A percentile compares a stretch with the other conserved stretches of the same genome.
Conservation (phyloP, 768 basidiomycete genomes). For the Tulasnella calospora region DNA sequence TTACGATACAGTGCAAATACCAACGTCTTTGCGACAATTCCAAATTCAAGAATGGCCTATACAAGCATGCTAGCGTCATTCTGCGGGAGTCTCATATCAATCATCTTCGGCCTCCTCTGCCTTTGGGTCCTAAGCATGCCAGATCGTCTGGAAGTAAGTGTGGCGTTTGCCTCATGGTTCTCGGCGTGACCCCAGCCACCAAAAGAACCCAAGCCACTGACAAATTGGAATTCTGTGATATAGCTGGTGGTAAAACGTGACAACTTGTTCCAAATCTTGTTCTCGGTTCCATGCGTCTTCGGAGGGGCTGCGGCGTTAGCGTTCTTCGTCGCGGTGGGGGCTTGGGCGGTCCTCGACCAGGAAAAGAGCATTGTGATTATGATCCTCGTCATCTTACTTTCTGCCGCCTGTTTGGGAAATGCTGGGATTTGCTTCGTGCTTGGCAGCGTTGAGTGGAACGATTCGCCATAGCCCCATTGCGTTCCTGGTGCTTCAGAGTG, state of each 20-base stretch:
- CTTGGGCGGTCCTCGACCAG: slow-evolving; percentile 7
- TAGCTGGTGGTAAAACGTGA: neutral
- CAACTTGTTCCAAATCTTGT: neutral
- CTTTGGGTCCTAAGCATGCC: slow-evolving; percentile 1
- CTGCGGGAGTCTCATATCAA: slow-evolving; percentile 8
- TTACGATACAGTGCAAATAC: neutral
- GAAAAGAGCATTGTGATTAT: neutral
- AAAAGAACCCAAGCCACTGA: neutral
- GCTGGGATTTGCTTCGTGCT: slow-evolving; percentile 4
- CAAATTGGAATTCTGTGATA: neutral
- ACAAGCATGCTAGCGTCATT: neutral
- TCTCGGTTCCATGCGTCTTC: neutral
- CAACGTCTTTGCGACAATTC: slow-evolving; percentile 1
- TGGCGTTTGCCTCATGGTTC: too few relatives aligned
- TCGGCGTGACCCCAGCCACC: neutral
- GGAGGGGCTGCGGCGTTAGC: neutral
- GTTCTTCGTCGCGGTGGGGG: slow-evolving; percentile 5
- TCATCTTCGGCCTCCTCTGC: slow-evolving; percentile 9
- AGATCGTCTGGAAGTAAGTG: neutral
- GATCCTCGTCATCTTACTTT: slow-evolving; percentile 10
- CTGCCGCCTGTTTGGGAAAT: neutral
- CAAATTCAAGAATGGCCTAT: neutral
- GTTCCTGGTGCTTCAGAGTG: too few relatives aligned
- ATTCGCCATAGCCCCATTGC: neutral
- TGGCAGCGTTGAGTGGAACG: neutral